These are phyloP conservation scores for Pascua sp. DNA, from an alignment of 1,284 basidiomycete genomes.

Conservation along the genomic window DNA sequence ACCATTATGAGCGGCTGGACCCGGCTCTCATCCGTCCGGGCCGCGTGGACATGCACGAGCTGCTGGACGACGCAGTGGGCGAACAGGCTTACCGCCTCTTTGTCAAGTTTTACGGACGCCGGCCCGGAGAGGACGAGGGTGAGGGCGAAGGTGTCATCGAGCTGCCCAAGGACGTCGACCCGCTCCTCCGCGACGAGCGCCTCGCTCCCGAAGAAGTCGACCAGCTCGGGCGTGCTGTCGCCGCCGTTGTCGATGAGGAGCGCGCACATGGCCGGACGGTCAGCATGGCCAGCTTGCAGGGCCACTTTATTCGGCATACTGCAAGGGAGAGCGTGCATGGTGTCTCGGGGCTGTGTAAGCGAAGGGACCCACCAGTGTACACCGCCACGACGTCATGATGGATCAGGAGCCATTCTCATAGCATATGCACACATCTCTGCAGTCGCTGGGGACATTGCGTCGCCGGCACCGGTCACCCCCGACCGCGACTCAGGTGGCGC, in stretches of 20 bases:
- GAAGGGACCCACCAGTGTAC: too few species aligned
- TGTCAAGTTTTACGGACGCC: conserved; percentile 68
- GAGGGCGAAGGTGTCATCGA: conserved; percentile 6
- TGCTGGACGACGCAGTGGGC: conserved; percentile 83
- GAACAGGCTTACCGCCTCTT: conserved; percentile 77
- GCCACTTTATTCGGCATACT: conserved; percentile 77
- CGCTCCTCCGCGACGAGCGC: conserved; percentile 8
- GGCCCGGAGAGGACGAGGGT: conserved; percentile 7
- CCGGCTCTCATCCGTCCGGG: conserved; percentile 93
- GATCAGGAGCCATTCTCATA: too few species aligned
- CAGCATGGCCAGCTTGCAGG: conserved; percentile 92
- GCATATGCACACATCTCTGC: too few species aligned
- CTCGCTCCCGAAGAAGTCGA: conserved; percentile 51
- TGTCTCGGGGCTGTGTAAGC: conserved; percentile 52
- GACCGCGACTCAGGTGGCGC: too few species aligned
- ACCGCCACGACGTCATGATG: too few species aligned
- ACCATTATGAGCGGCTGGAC: conserved; percentile 64
- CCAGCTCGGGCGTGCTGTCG: conserved; percentile 56
- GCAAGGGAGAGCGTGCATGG: conserved; percentile 61
- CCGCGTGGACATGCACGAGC: conserved; percentile 79
- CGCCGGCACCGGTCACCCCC: too few species aligned
- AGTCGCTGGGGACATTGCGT: too few species aligned
- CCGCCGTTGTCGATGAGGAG: conserved; percentile 58
- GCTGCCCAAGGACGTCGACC: conserved; percentile 1
- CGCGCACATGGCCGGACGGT: conserved; percentile 57